Evolutionary conservation across 345 rosid genomes (phyloP).

Genomic region (Gossypium australe): DNA sequence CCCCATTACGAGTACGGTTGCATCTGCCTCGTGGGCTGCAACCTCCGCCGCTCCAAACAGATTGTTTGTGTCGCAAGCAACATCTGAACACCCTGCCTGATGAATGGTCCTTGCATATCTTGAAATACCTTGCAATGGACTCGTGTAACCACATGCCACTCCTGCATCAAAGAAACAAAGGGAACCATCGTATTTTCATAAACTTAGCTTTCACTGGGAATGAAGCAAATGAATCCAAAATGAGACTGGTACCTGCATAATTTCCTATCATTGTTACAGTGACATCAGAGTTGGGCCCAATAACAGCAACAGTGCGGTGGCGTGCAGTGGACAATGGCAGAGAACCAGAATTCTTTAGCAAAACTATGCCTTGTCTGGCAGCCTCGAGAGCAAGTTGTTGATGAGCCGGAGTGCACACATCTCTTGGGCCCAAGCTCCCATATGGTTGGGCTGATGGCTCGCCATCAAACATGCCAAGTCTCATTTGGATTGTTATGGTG

Average conservation of each 20-base stretch:
- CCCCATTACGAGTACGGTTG: conserved; percentile 83
- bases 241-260: conserved; percentile 58
- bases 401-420: conserved; percentile 74
- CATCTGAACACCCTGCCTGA: conserved; percentile 58
- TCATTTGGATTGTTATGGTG: conserved; percentile 81
- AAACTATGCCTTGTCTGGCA: conserved; percentile 79
- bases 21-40: conserved; percentile 63
- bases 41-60: conserved; percentile 45
- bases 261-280: conserved; percentile 95
- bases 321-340: conserved; percentile 56
- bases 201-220: background rate
- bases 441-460: conserved; percentile 61
- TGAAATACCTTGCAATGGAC: conserved; percentile 68
- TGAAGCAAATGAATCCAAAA: background rate
- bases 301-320: conserved; percentile 65
- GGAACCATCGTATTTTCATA: background rate
- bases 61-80: conserved; percentile 43
- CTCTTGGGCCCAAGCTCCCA: conserved; percentile 69
- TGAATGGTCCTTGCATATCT: conserved; percentile 52
- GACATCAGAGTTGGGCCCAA: conserved; percentile 92
- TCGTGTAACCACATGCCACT: conserved; percentile 60
- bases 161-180: conserved; percentile 29
- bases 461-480: conserved; percentile 92
- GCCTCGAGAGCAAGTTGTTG: conserved; percentile 74
- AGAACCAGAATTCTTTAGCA: conserved; percentile 53